Evolutionary conservation across 1,284 basidiomycete species (phyloP).

Genomic region (Moesziomyces sp.): DNA sequence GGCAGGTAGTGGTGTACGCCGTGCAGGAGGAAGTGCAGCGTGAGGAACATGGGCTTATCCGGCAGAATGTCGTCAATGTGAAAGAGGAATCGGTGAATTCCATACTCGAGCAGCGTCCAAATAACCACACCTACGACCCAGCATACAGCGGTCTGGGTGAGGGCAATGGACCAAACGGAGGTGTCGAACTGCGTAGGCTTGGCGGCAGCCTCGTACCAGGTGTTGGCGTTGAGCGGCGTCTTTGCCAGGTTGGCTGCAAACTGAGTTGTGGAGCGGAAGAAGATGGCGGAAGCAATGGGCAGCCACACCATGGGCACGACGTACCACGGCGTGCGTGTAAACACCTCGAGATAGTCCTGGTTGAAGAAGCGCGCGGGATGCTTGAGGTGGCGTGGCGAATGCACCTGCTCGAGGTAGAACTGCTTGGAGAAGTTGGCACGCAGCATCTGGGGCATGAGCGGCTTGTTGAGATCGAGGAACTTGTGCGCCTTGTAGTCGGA

Average conservation of each 20-base stretch:
- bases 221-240: slow-evolving; percentile 29
- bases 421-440: slow-evolving; percentile 87
- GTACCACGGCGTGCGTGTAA: slow-evolving; percentile 92
- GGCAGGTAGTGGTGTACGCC: slow-evolving; percentile 98
- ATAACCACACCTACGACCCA: slow-evolving; percentile 86
- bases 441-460: slow-evolving; percentile 86
- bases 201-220: slow-evolving; percentile 70
- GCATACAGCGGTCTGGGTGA: slow-evolving; percentile 70
- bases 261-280: slow-evolving; percentile 82
- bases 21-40: slow-evolving; percentile 91
- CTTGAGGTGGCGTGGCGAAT: slow-evolving; percentile 87
- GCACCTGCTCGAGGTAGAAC: slow-evolving; percentile 95
- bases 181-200: slow-evolving; percentile 67
- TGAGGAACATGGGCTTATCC: slow-evolving; percentile 81
- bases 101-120: slow-evolving; percentile 96
- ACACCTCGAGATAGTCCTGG: slow-evolving; percentile 82
- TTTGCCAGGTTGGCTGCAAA: slow-evolving; percentile 70
- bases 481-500: slow-evolving; percentile 78
- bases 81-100: slow-evolving; percentile 96
- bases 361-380: slow-evolving; percentile 89
- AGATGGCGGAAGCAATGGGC: slow-evolving; percentile 85
- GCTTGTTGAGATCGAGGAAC: slow-evolving; percentile 90
- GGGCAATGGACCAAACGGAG: slow-evolving; percentile 31
- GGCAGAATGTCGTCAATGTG: slow-evolving; percentile 92
- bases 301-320: slow-evolving; percentile 92